Conservation (phyloP, 169 alveolate genomes). For the Neospora caninum region DNA sequence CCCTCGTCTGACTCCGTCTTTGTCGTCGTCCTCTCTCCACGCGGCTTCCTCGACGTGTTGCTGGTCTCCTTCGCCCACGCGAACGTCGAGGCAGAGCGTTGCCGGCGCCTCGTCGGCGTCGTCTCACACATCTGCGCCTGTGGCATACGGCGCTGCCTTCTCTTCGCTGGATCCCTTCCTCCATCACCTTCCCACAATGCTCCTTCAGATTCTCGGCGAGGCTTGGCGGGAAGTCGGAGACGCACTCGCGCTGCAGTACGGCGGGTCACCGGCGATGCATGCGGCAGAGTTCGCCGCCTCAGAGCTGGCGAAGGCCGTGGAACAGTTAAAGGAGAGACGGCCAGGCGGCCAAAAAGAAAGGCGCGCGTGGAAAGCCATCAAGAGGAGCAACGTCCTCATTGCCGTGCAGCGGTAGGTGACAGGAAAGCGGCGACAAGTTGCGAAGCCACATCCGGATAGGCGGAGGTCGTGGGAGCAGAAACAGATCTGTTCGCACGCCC, state of each 20-base stretch:
- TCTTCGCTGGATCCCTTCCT: neutral
- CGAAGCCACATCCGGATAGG: no score
- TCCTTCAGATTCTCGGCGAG: conserved; percentile 36
- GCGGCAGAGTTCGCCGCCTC: conserved; percentile 47
- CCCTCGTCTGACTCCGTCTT: no score
- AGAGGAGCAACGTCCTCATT: neutral
- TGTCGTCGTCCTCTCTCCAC: neutral
- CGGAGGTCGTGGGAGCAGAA: no score
- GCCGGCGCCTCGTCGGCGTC: no score
- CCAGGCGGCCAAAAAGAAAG: neutral
- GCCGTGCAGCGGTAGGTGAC: neutral
- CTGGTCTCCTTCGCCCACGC: neutral
- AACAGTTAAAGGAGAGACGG: neutral
- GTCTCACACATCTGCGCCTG: no score
- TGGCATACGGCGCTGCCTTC: neutral
- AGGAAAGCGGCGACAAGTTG: neutral
- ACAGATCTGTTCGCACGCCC: no score
- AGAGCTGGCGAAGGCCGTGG: neutral
- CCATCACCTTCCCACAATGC: neutral
- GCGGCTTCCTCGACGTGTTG: neutral
- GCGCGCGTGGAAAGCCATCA: neutral
- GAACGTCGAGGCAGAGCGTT: no score
- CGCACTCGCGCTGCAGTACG: conserved; percentile 52
- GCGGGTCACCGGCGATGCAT: conserved; percentile 66
- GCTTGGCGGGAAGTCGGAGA: conserved; percentile 62